Evolutionary conservation across 345 rosid species (phyloP), one percentile per base, ranked within the genome.

Genomic region (Brassica carinata): DNA sequence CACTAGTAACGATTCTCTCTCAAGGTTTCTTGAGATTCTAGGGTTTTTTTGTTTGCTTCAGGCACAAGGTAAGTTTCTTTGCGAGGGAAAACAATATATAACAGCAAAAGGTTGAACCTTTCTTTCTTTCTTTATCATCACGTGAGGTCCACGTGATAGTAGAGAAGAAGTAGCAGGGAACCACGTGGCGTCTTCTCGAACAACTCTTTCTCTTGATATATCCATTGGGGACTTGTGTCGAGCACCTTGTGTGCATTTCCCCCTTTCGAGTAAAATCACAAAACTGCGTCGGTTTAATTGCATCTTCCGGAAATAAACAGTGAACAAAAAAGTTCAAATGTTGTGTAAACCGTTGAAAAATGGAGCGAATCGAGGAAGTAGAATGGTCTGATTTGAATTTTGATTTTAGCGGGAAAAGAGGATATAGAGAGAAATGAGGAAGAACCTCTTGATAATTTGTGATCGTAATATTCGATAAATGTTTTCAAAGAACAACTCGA

Each of bases 401-500:
- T 57, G 62, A 18, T 57, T 57, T 17, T 18, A 80, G 79, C 14
- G 74, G 76, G 19, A 71, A 55, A 23, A 70, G 78, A 3, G 80
- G 73, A 23, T 23, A 23, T 9, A 67, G 72, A 6, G 0, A 23
- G 65, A 66, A 1, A 53, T 19, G 69, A 74, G 72, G 2, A 11
- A 40, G 48, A 23, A 23, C 26, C 26, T 23, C 26, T 23, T 23
- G 26, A 23, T 23, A 23, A 23, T 23, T 23, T 23, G 26, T 23
- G 26, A 23, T 23, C 26, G 26, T 23, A 23, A 23, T 23, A 23
- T 23, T 23, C 26, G 26, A 23, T 23, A 23, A 23, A 23, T 23
- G 26, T 23, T 23, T 23, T 23, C 26, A 23, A 23, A 23, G 26
- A 23, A 23, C 26, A 23, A 23, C 26, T 23, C 26, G 26, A 23